phyloP scores from a whole-genome alignment of 495 filamentous ascomycete genomes.

The Aspergillus nanangensis region DNA sequence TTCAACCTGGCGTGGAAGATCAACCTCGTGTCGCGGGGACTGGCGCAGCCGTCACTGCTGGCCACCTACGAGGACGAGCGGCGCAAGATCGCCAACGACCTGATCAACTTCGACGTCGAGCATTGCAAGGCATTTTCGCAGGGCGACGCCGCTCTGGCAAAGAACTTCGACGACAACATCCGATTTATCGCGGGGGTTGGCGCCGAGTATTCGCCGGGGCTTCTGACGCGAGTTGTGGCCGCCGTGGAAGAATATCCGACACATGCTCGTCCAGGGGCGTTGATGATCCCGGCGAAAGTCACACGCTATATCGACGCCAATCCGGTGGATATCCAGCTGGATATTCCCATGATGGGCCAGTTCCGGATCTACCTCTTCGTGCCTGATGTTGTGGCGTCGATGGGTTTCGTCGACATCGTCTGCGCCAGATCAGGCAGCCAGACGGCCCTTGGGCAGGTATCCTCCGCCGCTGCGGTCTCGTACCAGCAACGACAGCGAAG shows the following conservation, averaged over 20 bases:
- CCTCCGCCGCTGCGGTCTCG: constrained; percentile 43
- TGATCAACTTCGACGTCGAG: constrained; percentile 65
- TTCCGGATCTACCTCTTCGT: constrained; percentile 65
- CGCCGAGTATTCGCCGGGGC: constrained; percentile 55
- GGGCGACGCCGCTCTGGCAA: constrained; percentile 53
- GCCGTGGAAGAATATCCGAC: constrained; percentile 16
- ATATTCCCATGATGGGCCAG: constrained; percentile 66
- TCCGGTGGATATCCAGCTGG: constrained; percentile 65
- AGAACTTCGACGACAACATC: constrained; percentile 62
- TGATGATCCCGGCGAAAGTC: constrained; percentile 58
- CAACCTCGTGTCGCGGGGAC: constrained; percentile 60
- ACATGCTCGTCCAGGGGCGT: constrained; percentile 43
- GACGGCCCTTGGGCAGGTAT: constrained; percentile 45
- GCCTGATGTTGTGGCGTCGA: constrained; percentile 47
- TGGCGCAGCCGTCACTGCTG: constrained; percentile 53
- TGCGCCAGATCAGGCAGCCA: constrained; percentile 36
- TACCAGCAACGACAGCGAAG: constrained; percentile 49
- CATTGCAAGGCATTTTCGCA: constrained; percentile 55
- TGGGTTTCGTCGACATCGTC: constrained; percentile 49
- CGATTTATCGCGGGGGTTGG: constrained; percentile 65
- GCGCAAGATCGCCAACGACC: constrained; percentile 64
- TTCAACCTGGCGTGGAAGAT: constrained; percentile 85
- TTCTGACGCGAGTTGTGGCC: constrained; percentile 47
- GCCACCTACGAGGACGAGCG: constrained; percentile 75
- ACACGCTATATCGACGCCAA: constrained; percentile 67